Evolutionary conservation across 83 land plant genomes (phyloP), one percentile per base, ranked within the genome.

Genomic region (Picea abies): DNA sequence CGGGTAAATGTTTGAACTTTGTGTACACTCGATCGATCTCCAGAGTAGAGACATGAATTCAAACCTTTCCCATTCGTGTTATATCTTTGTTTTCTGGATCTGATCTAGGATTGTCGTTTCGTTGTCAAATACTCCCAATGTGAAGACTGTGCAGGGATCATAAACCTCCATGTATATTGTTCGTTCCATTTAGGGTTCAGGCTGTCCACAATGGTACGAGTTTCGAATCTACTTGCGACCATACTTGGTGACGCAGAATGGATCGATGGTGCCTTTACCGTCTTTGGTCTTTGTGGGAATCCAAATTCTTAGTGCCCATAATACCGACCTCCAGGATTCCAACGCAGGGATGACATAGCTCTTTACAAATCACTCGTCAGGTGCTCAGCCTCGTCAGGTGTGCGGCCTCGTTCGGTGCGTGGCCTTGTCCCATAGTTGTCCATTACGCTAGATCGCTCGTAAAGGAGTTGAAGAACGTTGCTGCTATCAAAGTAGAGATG

Each of bases 221-320:
- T 1, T 35, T 35, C 35, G 35, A 35, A 35, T 35, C 35, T 2
- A 35, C 35, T 35, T 35, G 35, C 88, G 93, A 7, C 97, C 94
- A 71, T 93, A 96, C 88, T 96, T 96, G 84, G 99, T 97, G 2
- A 93, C 94, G 71, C 97, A 92, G 86, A 93, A 96, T 2, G 99
- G 94, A 80, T 96, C 99, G 16, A 94, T 95, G 60, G 96, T 91
- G 4, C 99, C 99, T 64, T 88, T 88, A 3, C 77, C 86, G 66
- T 89, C 90, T n/a, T 88, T 94, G 39, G 92, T 90, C 78, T 96
- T 94, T 93, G 92, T 94, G 0, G 99, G 99, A 5, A 94, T 92
- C 23, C 93, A 82, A 1, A 96, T 91, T 3, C 99, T 97, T 49
- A 96, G 89, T 2, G 35, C 35, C 35, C 35, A 35, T 1, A 35